phyloP scores from a whole-genome alignment of 352 stramenopile species.

The Pythium folliculosum region DNA sequence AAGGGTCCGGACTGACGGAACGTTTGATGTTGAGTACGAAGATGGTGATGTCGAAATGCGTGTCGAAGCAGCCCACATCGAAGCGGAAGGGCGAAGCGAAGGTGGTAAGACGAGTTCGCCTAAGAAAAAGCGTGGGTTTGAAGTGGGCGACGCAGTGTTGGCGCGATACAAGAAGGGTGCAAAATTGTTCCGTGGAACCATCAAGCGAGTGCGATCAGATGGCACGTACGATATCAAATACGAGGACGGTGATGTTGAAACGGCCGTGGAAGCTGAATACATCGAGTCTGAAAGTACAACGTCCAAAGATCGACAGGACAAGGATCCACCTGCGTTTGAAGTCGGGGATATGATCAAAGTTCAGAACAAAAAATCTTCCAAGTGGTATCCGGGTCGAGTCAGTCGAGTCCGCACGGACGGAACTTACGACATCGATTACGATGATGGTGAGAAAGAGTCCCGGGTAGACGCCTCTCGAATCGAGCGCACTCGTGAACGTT shows the following conservation, averaged over 20 bases:
- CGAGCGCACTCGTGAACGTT: conserved; percentile 3
- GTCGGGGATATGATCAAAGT: conserved; percentile 39
- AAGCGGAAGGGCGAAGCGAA: conserved; percentile 10
- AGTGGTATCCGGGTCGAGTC: conserved; percentile 55
- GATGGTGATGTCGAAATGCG: conserved; percentile 54
- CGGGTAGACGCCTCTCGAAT: conserved; percentile 6
- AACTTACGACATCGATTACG: conserved; percentile 71
- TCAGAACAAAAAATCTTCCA: conserved; percentile 49
- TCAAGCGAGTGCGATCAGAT: conserved; percentile 39
- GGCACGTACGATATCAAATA: conserved; percentile 55
- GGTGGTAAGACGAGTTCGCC: conserved; percentile 10
- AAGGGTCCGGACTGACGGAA: conserved; percentile 58
- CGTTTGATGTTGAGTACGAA: conserved; percentile 67
- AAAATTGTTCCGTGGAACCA: conserved; percentile 38
- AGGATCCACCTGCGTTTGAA: background rate
- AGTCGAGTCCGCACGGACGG: conserved; percentile 47
- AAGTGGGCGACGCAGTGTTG: conserved; percentile 34
- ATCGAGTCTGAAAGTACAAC: conserved; percentile 33
- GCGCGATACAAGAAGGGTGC: conserved; percentile 44
- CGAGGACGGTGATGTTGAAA: conserved; percentile 33
- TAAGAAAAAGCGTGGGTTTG: conserved; percentile 21
- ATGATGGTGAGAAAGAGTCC: conserved; percentile 59
- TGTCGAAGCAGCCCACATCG: conserved; percentile 36
- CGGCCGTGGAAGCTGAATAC: conserved; percentile 26
- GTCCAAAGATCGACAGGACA: background rate